Conservation (phyloP, 2,329 filamentous ascomycete genomes). For the Apiospora marii region DNA sequence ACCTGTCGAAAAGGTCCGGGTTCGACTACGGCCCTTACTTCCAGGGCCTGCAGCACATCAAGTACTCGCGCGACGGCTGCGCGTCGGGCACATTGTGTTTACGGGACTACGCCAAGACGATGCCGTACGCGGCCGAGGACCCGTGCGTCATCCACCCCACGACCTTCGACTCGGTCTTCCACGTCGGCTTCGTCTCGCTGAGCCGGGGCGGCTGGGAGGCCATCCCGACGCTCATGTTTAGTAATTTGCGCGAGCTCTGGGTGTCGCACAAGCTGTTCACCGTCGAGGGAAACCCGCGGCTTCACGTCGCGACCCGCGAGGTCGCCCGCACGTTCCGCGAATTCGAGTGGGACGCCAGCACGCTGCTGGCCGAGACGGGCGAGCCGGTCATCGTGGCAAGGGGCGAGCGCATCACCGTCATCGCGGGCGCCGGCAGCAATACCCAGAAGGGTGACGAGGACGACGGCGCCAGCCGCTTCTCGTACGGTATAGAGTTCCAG, state of each 20-base stretch:
- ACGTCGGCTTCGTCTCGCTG: constrained; percentile 32
- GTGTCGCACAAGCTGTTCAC: constrained; percentile 21
- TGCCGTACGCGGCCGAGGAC: constrained; percentile 47
- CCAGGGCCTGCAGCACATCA: constrained; percentile 13
- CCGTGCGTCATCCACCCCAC: constrained; percentile 48
- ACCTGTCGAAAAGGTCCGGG: constrained; percentile 32
- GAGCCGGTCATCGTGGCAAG: constrained; percentile 2
- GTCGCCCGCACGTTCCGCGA: constrained; percentile 4
- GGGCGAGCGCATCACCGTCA: constrained; percentile 20
- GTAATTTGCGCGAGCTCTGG: constrained; percentile 17
- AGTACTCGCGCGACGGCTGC: constrained; percentile 35
- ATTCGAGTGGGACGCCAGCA: constrained; percentile 21
- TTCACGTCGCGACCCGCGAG: constrained; percentile 11
- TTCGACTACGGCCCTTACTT: constrained; percentile 23
- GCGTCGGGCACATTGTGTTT: constrained; percentile 29
- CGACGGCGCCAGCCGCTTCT: constrained; percentile 21
- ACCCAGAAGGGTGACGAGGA: background rate
- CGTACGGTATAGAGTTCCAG: constrained; percentile 25
- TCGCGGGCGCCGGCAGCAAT: background rate
- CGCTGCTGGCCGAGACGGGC: constrained; percentile 15
- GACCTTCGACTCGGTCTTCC: constrained; percentile 47
- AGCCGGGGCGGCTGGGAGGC: constrained; percentile 22
- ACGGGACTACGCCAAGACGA: constrained; percentile 44
- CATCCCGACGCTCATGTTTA: constrained; percentile 24
- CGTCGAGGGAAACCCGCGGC: background rate